Percentiles rank a stretch among this genome's conserved stretches.
Evolutionary conservation across 108 stramenopile species (phyloP).

Genomic region (Phaeodactylum tricornutum): DNA sequence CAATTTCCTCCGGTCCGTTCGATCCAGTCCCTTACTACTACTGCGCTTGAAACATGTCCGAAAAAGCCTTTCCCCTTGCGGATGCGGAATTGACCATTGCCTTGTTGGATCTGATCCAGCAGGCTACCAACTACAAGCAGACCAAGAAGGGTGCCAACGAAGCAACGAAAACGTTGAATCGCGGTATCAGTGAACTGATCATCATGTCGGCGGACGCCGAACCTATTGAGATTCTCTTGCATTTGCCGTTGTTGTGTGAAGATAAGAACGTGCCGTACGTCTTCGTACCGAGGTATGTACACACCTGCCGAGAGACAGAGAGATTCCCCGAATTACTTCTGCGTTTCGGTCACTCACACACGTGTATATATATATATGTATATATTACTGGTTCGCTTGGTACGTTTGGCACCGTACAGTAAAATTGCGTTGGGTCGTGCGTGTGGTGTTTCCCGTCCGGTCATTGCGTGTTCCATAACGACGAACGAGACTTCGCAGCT

Average conservation of each 20-base stretch:
- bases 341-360: not conserved
- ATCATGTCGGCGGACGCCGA: constrained; percentile 99
- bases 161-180: constrained; percentile 99
- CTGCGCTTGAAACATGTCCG: constrained; percentile 67
- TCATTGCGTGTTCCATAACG: constrained; percentile 93
- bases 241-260: constrained; percentile 97
- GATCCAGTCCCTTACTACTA: no score
- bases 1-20: no score
- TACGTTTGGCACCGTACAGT: constrained; percentile 25
- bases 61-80: constrained; percentile 97
- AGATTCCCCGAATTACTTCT: not conserved
- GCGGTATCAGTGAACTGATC: constrained; percentile 97
- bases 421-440: constrained; percentile 98
- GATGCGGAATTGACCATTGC: constrained; percentile 96
- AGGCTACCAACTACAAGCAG: constrained; percentile 91
- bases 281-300: constrained; percentile 89
- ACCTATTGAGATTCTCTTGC: constrained; percentile 98
- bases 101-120: constrained; percentile 96
- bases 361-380: not conserved
- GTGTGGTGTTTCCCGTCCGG: constrained; percentile 97
- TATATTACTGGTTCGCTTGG: not conserved
- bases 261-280: constrained; percentile 99
- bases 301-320: no score
- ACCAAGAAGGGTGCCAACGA: constrained; percentile 99
- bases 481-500: constrained; percentile 98